Conservation (phyloP, 148 eudicot species). For the Rheum nobile region DNA sequence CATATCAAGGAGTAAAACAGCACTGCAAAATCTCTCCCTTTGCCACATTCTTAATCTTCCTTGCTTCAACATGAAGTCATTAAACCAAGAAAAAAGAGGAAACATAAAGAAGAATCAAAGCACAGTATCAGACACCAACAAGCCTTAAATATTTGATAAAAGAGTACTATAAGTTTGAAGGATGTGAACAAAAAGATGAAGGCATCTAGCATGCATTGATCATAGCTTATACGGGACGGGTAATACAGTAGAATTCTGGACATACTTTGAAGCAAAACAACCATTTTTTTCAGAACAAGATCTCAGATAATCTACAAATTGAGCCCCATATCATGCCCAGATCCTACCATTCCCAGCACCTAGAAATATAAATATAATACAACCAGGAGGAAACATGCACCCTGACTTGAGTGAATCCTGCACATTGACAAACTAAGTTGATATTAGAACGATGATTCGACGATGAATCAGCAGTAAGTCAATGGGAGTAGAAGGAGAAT, state of each 20-base stretch:
- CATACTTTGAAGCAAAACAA: background rate
- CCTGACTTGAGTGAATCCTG: slow-evolving; percentile 7
- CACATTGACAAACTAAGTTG: background rate
- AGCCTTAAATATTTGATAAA: background rate
- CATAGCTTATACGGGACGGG: background rate
- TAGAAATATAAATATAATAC: background rate
- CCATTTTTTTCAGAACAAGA: too few species aligned
- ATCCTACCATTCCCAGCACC: background rate
- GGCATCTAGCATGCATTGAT: background rate
- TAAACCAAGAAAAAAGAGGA: background rate
- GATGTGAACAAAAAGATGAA: background rate
- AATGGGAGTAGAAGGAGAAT: background rate
- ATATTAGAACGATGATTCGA: background rate
- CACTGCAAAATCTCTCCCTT: background rate
- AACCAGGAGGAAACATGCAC: background rate
- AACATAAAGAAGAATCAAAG: background rate
- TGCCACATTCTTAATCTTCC: too few species aligned
- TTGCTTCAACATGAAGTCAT: background rate
- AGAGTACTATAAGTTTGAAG: background rate
- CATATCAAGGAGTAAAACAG: too few species aligned
- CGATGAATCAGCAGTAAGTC: background rate
- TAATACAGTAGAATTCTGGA: background rate
- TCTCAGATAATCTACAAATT: background rate
- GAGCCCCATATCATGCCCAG: background rate
- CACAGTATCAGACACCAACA: background rate